Evolutionary conservation across 2,329 filamentous ascomycete species (phyloP).

Genomic region (Torrubiellomyces zombiae): DNA sequence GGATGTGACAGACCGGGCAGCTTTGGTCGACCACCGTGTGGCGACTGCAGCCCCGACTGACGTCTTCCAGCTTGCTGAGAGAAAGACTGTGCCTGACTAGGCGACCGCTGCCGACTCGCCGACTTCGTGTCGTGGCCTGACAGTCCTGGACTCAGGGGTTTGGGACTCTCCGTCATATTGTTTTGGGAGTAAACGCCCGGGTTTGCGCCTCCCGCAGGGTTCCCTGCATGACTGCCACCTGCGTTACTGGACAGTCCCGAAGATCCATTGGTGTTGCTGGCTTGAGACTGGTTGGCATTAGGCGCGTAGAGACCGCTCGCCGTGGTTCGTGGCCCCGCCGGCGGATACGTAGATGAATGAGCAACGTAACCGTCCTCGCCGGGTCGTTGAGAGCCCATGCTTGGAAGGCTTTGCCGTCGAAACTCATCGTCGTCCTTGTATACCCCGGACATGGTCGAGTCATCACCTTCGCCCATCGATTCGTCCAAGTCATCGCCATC

Average conservation of each 20-base stretch:
- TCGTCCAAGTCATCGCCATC: slow-evolving; percentile 57
- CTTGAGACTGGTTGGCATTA: slow-evolving; percentile 35
- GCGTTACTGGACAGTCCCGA: slow-evolving; percentile 28
- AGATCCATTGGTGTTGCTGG: slow-evolving; percentile 35
- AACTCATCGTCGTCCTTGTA: slow-evolving; percentile 46
- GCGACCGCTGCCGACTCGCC: slow-evolving; percentile 42
- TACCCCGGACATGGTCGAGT: slow-evolving; percentile 39
- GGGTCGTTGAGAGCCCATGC: slow-evolving; percentile 57
- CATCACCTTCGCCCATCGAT: slow-evolving; percentile 32
- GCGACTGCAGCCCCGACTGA: slow-evolving; percentile 36
- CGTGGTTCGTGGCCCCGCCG: slow-evolving; percentile 37
- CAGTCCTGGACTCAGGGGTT: slow-evolving; percentile 56
- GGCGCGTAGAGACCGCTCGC: slow-evolving; percentile 45
- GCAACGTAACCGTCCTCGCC: slow-evolving; percentile 36
- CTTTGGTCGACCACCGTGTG: slow-evolving; percentile 28
- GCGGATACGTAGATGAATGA: slow-evolving; percentile 67
- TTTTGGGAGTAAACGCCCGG: slow-evolving; percentile 53
- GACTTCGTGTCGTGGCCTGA: slow-evolving; percentile 33
- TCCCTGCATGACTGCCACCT: slow-evolving; percentile 26
- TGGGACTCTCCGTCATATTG: slow-evolving; percentile 72
- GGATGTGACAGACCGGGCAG: slow-evolving; percentile 20
- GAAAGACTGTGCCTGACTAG: slow-evolving; percentile 47
- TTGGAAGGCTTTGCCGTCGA: slow-evolving; percentile 54
- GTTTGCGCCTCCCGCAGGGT: slow-evolving; percentile 27
- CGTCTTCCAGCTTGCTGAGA: slow-evolving; percentile 47